phyloP scores from a whole-genome alignment of 2,329 filamentous ascomycete genomes.

The Ceratocystis destructans region DNA sequence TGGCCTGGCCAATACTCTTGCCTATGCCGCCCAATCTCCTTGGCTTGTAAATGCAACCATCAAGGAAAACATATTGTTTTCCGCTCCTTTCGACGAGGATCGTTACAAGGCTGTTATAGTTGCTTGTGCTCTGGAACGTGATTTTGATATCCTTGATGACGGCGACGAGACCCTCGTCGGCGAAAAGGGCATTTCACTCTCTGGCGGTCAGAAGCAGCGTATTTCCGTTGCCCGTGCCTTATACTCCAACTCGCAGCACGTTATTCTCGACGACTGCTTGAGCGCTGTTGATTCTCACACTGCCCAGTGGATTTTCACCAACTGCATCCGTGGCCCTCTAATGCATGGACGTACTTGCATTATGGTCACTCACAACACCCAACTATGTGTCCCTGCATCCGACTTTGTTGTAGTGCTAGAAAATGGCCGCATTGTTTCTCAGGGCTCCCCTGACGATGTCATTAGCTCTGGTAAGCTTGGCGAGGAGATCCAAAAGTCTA shows the following conservation, averaged over 20 bases:
- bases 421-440: slow-evolving; percentile 64
- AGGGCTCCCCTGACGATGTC: slow-evolving; percentile 66
- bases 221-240: slow-evolving; percentile 92
- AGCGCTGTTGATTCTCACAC: slow-evolving; percentile 97
- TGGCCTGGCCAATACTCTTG: slow-evolving; percentile 77
- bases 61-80: slow-evolving; percentile 90
- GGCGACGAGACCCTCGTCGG: slow-evolving; percentile 90
- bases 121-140: slow-evolving; percentile 80
- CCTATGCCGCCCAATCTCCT: slow-evolving; percentile 91
- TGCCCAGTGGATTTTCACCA: slow-evolving; percentile 93
- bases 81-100: slow-evolving; percentile 62
- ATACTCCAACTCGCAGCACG: slow-evolving; percentile 86
- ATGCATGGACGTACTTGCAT: slow-evolving; percentile 87
- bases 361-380: slow-evolving; percentile 86
- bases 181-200: slow-evolving; percentile 93
- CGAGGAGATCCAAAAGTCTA: slow-evolving; percentile 65
- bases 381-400: slow-evolving; percentile 70
- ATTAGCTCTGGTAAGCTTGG: slow-evolving; percentile 79
- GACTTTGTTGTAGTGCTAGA: slow-evolving; percentile 74
- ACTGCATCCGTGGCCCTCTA: slow-evolving; percentile 76
- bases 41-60: slow-evolving; percentile 96
- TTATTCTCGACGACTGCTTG: slow-evolving; percentile 87
- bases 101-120: slow-evolving; percentile 80
- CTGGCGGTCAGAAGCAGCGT: slow-evolving; percentile 92
- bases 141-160: slow-evolving; percentile 80